phyloP scores from a whole-genome alignment of 2,329 filamentous ascomycete genomes.

The Aspergillus latus region DNA sequence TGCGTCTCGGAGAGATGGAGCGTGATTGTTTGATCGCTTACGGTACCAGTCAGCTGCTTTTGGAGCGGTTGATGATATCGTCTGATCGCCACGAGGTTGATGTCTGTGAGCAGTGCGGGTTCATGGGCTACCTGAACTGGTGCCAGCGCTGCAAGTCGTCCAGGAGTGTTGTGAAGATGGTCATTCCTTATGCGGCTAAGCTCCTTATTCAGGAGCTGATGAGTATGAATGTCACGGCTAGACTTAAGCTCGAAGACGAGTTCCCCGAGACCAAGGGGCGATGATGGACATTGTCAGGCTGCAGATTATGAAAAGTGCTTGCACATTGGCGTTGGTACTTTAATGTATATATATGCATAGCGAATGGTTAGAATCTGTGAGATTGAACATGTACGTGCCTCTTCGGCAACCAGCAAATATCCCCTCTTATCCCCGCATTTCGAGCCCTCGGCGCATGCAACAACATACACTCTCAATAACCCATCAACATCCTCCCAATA shows the following conservation, averaged over 20 bases:
- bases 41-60: slow-evolving; percentile 84
- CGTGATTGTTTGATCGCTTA: slow-evolving; percentile 97
- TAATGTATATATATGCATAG: slow-evolving; percentile 27
- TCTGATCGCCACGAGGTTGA: slow-evolving; percentile 90
- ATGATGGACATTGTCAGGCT: slow-evolving; percentile 14
- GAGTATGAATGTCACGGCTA: slow-evolving; percentile 97
- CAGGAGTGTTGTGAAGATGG: slow-evolving; percentile 83
- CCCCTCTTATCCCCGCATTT: slow-evolving; percentile 6
- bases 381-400: background rate
- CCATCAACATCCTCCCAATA: background rate
- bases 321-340: slow-evolving; percentile 18
- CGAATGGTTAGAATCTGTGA: slow-evolving; percentile 16
- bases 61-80: slow-evolving; percentile 92
- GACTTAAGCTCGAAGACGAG: slow-evolving; percentile 87
- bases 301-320: slow-evolving; percentile 2
- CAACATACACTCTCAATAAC: background rate
- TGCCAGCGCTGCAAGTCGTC: slow-evolving; percentile 90
- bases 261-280: slow-evolving; percentile 62
- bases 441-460: background rate
- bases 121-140: slow-evolving; percentile 94
- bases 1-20: slow-evolving; percentile 97
- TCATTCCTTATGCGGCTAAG: slow-evolving; percentile 96
- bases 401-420: background rate
- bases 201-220: slow-evolving; percentile 91
- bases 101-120: slow-evolving; percentile 87